These are phyloP conservation scores for Pilatotrama ljubarskyi DNA, from an alignment of 768 basidiomycete genomes.

Conservation along the genomic window DNA sequence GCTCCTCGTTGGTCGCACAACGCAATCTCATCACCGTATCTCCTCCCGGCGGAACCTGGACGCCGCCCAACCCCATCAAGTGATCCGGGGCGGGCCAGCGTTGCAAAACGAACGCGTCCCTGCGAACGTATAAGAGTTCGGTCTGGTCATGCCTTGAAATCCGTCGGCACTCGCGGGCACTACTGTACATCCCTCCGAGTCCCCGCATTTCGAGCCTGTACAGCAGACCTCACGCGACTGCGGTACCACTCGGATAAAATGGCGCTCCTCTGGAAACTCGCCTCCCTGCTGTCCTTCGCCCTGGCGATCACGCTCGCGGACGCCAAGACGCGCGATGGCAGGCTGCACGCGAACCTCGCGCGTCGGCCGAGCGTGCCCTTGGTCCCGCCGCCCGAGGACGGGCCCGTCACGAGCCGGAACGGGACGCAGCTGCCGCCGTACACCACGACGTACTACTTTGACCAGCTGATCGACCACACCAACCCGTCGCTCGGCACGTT, in stretches of 20 bases:
- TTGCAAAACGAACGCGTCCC: neutral
- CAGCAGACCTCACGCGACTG: neutral
- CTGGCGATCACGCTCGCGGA: slow-evolving; percentile 12
- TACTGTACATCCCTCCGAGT: neutral
- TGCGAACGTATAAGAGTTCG: neutral
- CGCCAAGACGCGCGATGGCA: slow-evolving; percentile 24
- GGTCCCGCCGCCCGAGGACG: slow-evolving; percentile 17
- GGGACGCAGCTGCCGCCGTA: slow-evolving; percentile 32
- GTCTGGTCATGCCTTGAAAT: neutral
- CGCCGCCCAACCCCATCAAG: neutral
- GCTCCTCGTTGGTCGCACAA: slow-evolving; percentile 1
- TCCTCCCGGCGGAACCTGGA: neutral
- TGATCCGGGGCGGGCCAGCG: slow-evolving; percentile 2
- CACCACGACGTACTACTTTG: slow-evolving; percentile 50
- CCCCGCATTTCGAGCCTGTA: neutral
- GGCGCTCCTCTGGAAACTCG: slow-evolving; percentile 12
- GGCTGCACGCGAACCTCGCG: slow-evolving; percentile 24
- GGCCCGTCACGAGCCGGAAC: slow-evolving; percentile 26
- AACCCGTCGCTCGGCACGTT: slow-evolving; percentile 71
- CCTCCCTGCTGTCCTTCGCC: slow-evolving; percentile 12
- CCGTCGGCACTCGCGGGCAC: neutral
- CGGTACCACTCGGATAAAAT: slow-evolving; percentile 2
- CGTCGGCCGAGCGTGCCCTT: slow-evolving; percentile 24
- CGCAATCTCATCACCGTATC: slow-evolving; percentile 7
- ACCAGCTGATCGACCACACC: slow-evolving; percentile 53